phyloP scores from a whole-genome alignment of 345 rosid species.

The Eucalyptus dawsonii region DNA sequence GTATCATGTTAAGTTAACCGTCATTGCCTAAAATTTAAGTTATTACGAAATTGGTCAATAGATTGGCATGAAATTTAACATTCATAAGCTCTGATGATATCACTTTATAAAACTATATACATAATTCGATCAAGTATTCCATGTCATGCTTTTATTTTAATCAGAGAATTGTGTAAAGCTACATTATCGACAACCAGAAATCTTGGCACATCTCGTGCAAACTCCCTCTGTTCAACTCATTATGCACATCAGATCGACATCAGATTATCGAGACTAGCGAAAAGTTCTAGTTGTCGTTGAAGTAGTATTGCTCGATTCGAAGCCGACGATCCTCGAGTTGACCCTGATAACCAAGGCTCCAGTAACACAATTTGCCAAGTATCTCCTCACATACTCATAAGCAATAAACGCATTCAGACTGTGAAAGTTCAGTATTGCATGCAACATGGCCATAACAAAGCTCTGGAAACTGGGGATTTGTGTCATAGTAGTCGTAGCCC shows the following conservation, averaged over 20 bases:
- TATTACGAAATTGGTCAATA: background rate
- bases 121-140: background rate
- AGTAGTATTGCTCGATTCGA: background rate
- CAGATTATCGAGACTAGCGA: background rate
- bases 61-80: background rate
- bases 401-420: background rate
- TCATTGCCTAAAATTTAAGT: background rate
- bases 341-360: background rate
- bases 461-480: background rate
- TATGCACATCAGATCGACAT: background rate
- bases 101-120: background rate
- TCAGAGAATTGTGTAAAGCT: background rate
- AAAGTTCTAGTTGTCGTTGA: background rate
- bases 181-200: background rate
- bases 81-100: background rate
- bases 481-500: background rate
- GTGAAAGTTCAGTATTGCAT: background rate
- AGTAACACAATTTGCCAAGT: background rate
- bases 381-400: background rate
- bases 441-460: background rate
- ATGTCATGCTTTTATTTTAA: background rate
- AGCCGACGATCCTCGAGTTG: background rate
- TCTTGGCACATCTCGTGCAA: background rate
- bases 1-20: background rate
- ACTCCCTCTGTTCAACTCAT: background rate